Evolutionary conservation across 2,329 filamentous ascomycete species (phyloP), one percentile per base, ranked within the genome.

Genomic region (Aspergillus fumigatiaffinis): DNA sequence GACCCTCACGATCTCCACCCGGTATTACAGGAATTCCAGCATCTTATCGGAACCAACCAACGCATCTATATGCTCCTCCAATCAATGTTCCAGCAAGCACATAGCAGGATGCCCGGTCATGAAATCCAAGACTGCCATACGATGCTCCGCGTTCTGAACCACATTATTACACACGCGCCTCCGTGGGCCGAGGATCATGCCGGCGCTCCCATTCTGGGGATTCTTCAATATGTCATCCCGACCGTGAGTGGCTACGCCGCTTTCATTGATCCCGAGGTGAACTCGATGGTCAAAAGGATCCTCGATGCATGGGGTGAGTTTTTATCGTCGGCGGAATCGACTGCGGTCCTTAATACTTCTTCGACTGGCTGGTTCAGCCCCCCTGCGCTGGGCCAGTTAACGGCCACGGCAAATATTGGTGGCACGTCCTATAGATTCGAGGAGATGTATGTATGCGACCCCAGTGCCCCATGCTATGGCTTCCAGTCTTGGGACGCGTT

Each of bases 401-500:
- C 25, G 4, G 38, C 51, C 6, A 38, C 38, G 3, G 49, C 28
- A 32, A 55, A 55, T 23, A n/a, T 50, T 6, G 52, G 29, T 26
- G 32, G 23, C 4, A 42, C 49, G 7, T 10, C 12, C 6, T 47
- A 51, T 26, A 44, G 2, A 3, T 55, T 55, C 25, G 53, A 21
- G 12, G 35, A 55, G 23, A 14, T 51, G n/a, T 51, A 44, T 20
- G 49, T 38, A 14, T 23, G 53, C n/a, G 14, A 23, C 29, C n/a
- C 17, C 5, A 21, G 25, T 7, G 48, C 23, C 8, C 3, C 26
- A n/a, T 42, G 51, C 26, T 51, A 42, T 20, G 53, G 49, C 17
- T 55, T 51, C 26, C 42, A 10, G 8, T 51, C 48, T 4, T 51
- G 53, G 53, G 49, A 51, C 20, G 26, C 46, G n/a, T 55, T 48